Percentiles rank a stretch among this genome's conserved stretches.
These are phyloP conservation scores for Capsella bursapastoris DNA, from an alignment of 345 rosid species.

Conservation along the genomic window DNA sequence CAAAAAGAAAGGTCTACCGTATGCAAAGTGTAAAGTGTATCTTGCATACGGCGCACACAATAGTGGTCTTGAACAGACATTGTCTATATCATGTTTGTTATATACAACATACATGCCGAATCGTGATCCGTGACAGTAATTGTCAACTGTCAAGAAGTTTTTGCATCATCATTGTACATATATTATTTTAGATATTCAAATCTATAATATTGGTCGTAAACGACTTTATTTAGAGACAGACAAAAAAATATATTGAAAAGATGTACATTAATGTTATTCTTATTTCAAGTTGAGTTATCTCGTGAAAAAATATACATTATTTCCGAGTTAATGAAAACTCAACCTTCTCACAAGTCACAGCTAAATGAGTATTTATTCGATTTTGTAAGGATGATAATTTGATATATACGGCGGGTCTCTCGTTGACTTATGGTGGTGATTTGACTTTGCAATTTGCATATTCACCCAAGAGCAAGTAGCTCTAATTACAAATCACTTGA, in stretches of 20 bases:
- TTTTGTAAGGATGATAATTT: not conserved
- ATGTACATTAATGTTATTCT: not conserved
- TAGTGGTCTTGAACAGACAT: constrained; percentile 18
- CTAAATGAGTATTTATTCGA: no score
- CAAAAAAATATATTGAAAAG: not conserved
- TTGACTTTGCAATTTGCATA: constrained; percentile 30
- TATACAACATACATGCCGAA: not conserved
- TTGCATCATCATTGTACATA: constrained; percentile 1
- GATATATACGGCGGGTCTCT: constrained; percentile 13
- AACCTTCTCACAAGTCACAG: not conserved
- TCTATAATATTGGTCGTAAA: not conserved
- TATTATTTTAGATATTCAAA: constrained; percentile 8
- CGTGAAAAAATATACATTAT: not conserved
- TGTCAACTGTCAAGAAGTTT: constrained; percentile 2
- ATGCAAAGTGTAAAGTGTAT: constrained; percentile 14
- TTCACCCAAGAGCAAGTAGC: constrained; percentile 31
- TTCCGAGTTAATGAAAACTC: not conserved
- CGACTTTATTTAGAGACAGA: not conserved
- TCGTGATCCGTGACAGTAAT: constrained; percentile 3
- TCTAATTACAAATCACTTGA: constrained; percentile 11
- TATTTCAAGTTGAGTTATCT: constrained; percentile 25
- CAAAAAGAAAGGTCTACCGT: not conserved
- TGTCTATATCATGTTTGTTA: constrained; percentile 3
- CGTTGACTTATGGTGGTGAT: not conserved
- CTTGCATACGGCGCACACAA: not conserved